Evolutionary conservation across 441 rosid species (phyloP).

Genomic region (Adansonia grandidieri): DNA sequence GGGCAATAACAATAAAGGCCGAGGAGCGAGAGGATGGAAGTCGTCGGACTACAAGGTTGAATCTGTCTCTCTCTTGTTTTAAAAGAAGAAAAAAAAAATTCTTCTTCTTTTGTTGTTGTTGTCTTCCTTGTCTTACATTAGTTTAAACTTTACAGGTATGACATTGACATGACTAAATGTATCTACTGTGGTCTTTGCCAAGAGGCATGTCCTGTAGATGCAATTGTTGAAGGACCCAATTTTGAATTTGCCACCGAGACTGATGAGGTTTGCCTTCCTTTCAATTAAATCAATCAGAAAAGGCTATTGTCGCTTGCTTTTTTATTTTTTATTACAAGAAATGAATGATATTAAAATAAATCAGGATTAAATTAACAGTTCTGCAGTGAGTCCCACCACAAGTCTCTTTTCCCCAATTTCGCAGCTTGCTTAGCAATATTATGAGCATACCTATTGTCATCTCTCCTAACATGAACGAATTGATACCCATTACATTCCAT

Average conservation of each 20-base stretch:
- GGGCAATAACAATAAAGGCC: constrained; percentile 95
- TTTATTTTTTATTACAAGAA: no score
- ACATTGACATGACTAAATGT: constrained; percentile 97
- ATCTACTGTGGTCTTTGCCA: constrained; percentile 99
- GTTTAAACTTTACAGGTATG: constrained; percentile 60
- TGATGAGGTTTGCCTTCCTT: constrained; percentile 61
- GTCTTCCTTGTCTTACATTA: not conserved
- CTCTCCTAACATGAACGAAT: no score
- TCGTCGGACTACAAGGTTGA: constrained; percentile 92
- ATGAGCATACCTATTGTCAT: no score
- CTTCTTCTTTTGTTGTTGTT: not conserved
- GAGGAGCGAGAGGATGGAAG: constrained; percentile 99
- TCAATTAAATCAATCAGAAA: not conserved
- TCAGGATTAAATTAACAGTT: no score
- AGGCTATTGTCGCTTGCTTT: no score
- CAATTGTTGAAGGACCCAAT: constrained; percentile 98
- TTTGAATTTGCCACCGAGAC: constrained; percentile 98
- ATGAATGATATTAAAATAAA: no score
- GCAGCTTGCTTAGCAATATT: no score
- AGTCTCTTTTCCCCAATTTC: no score
- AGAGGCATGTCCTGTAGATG: constrained; percentile 99
- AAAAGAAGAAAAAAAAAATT: not conserved
- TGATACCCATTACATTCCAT: no score
- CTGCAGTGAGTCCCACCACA: no score
- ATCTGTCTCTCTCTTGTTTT: not conserved